These are phyloP conservation scores for Pilasporangium apinafurcum DNA, from an alignment of 352 stramenopile species.

Conservation along the genomic window DNA sequence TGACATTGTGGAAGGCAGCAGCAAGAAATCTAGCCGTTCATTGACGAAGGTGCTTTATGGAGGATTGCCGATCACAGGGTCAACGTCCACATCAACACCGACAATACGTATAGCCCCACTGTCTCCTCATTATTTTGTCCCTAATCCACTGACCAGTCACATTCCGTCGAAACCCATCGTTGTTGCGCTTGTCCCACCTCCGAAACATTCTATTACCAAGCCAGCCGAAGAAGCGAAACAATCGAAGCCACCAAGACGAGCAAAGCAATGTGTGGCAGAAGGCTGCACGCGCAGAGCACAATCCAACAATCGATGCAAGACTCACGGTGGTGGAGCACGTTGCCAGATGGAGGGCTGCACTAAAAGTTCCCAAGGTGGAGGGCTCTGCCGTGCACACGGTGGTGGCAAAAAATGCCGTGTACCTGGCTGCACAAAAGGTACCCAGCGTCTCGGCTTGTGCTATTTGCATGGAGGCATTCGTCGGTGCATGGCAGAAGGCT, in stretches of 20 bases:
- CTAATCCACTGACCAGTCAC: conserved; percentile 6
- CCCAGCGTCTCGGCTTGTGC: conserved; percentile 70
- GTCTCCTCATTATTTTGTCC: conserved; percentile 16
- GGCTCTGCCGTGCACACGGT: conserved; percentile 49
- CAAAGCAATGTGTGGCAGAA: conserved; percentile 63
- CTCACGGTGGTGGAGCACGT: conserved; percentile 64
- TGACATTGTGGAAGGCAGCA: conserved; percentile 22
- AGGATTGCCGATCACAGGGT: too few relatives aligned
- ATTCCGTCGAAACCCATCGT: too few relatives aligned
- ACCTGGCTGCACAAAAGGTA: conserved; percentile 65
- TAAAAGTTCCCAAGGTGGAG: conserved; percentile 76
- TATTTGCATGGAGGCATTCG: conserved; percentile 77
- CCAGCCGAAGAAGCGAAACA: conserved; percentile 5
- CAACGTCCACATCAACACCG: conserved; percentile 10
- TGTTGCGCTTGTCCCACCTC: too few relatives aligned
- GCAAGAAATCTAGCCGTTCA: conserved; percentile 13
- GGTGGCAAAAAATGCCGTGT: conserved; percentile 73
- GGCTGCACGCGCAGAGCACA: conserved; percentile 58
- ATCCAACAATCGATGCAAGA: conserved; percentile 82
- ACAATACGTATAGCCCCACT: conserved; percentile 19
- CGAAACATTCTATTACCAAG: too few relatives aligned
- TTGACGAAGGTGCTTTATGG: conserved; percentile 23
- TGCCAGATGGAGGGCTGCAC: conserved; percentile 62
- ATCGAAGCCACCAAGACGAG: conserved; percentile 17
- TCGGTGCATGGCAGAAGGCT: conserved; percentile 61